Base-by-base conservation (phyloP, 2,329 filamentous ascomycete genomes). In the Atkinsonella texensis region DNA sequence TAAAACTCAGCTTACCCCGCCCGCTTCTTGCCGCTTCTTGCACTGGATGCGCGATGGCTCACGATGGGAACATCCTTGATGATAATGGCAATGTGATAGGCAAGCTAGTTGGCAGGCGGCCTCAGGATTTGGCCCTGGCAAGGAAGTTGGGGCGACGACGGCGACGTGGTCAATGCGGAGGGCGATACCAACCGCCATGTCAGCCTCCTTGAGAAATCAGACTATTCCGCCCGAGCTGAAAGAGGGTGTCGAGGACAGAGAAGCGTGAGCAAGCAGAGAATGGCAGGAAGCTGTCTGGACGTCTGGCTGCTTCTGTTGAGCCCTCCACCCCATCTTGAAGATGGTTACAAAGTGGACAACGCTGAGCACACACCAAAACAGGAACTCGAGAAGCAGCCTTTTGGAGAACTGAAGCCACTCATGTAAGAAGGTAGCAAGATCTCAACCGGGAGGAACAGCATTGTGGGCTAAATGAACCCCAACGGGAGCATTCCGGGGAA, bases 351-450 rank as follows among this genome's bases (percentile, higher is more conserved):
- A 70, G 86, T 95, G 60, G 87, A 95, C 60, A 76, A 75, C 51
- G 88, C 87, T 31, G 87, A 95, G 67, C 80, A 81, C 57, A 87
- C 85, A 31, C 84, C 86, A 43, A 85, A 88, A 68, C 87, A 94
- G 4, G 89, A 95, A 60, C 83, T 91, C 23, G 89, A 96, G 62
- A 90, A 96, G 65, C 88, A 96, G 59, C 80, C 95, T 5, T 89
- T 96, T 62, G 81, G 87, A 65, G 79, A 89, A 53, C 88, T 95
- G 60, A 87, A 85, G 68, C 90, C 90, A 1, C 76, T 95, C 13
- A 88, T 96, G 62, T 89, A 95, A 66, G 86, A 95, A 67, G 89
- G 84, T 46, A 80, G 82, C 50, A 83, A 81, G 58, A 89, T 94
- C 63, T 76, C 96, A 13, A 83, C 84, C 59, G 90, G 95, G 68